A percentile compares a stretch with the other conserved stretches of the same genome.
phyloP scores from a whole-genome alignment of 306 rosid species.

The Psophocarpus tetragonolobus region DNA sequence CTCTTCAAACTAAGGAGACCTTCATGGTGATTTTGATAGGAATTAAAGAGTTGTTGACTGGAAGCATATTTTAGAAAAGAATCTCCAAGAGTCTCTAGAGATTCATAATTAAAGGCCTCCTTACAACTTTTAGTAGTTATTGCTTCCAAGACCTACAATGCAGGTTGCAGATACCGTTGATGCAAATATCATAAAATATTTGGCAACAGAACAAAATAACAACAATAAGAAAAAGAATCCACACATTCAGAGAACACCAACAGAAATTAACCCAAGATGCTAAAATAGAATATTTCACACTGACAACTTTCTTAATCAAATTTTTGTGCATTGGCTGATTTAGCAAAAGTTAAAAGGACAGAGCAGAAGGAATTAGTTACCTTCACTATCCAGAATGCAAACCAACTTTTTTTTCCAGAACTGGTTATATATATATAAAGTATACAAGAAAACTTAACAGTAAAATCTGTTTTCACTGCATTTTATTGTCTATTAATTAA shows the following conservation, averaged over 20 bases:
- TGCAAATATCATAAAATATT: neutral
- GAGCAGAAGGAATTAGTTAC: neutral
- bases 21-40: constrained; percentile 60
- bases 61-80: constrained; percentile 85
- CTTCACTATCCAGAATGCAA: neutral
- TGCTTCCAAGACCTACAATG: constrained; percentile 81
- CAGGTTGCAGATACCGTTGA: constrained; percentile 14
- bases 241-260: neutral
- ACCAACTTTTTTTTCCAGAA: neutral
- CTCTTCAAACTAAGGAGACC: constrained; percentile 76
- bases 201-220: neutral
- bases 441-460: neutral
- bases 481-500: neutral
- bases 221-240: neutral
- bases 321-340: neutral
- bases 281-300: neutral
- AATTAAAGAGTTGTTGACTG: constrained; percentile 65
- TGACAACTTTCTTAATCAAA: constrained; percentile 1
- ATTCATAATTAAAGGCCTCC: constrained; percentile 79
- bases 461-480: neutral
- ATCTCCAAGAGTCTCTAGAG: constrained; percentile 92
- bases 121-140: constrained; percentile 71
- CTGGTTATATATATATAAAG: neutral
- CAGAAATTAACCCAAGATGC: constrained; percentile 11
- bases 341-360: neutral